Base-by-base conservation (phyloP, 306 rosid species). In the Castanospermum australe region DNA sequence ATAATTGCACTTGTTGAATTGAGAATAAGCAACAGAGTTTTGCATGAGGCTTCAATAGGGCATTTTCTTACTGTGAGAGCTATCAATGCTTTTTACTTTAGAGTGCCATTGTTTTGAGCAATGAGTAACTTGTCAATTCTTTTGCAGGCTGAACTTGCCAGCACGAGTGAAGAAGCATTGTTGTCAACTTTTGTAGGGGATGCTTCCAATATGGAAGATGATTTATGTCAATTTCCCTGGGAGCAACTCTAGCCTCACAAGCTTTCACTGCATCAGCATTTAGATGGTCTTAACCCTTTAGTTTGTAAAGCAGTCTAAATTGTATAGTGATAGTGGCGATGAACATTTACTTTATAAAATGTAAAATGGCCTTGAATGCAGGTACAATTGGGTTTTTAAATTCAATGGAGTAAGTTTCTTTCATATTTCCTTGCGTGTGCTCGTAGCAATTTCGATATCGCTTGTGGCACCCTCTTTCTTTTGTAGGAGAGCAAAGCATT, bases 121-220 rank as follows among this genome's bases (percentile, higher is more conserved):
- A 44, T 22, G 22, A n/a, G 36, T 45, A 56, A 79, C 44, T 56
- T 36, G 42, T 60, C 50, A 45, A 65, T 22, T 65, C 41, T 60
- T 67, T 84, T 84, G 80, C 93, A 96, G 99, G 98, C 93, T 67
- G 91, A 93, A 83, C 92, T 87, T 24, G 92, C 81, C 14, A 81
- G 75, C 54, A 73, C 84, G 0, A 76, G 85, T 78, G 74, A 83
- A 32, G 88, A 87, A 75, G 81, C 87, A 5, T 67, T 63, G 13
- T 20, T 35, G 62, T 51, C 89, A 18, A 80, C 85, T 24, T 73
- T 90, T 38, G 28, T 84, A 22, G 76, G 9, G 30, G 86, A 86
- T 41, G n/a, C 36, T 59, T 70, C 74, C 4, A 57, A 28, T 39
- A 73, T 90, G 88, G 94, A 87, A 78, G 87, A 76, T 28, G 88